A percentile compares a stretch with the other conserved stretches of the same genome.
Conservation (phyloP, 331 rosid genomes). For the Malus hybrid region DNA sequence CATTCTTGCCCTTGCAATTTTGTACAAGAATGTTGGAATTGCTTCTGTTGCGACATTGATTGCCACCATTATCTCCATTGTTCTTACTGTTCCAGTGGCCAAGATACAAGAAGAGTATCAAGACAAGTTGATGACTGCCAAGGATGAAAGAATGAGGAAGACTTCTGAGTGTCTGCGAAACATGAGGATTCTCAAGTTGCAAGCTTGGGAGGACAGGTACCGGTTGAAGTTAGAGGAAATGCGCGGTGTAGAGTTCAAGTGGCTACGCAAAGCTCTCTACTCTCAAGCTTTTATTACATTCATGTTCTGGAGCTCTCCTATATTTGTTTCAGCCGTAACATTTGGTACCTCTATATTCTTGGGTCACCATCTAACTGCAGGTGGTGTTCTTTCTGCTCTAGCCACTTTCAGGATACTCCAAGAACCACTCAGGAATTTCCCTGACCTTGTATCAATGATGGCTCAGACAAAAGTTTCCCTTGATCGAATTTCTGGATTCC, state of each 20-base stretch:
- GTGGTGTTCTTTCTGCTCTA: constrained; percentile 95
- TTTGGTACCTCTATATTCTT: constrained; percentile 77
- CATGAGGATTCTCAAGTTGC: constrained; percentile 96
- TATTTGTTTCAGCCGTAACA: constrained; percentile 94
- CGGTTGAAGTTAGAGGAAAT: constrained; percentile 69
- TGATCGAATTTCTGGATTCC: constrained; percentile 84
- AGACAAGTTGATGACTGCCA: constrained; percentile 94
- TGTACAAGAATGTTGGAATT: constrained; percentile 95
- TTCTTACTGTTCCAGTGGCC: constrained; percentile 78
- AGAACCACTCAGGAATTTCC: constrained; percentile 98
- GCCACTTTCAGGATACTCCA: constrained; percentile 99
- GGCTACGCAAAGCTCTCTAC: constrained; percentile 93
- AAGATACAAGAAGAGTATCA: constrained; percentile 83
- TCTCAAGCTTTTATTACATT: constrained; percentile 98
- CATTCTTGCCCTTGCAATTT: constrained; percentile 84
- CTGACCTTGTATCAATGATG: constrained; percentile 97
- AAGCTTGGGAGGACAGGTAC: constrained; percentile 99
- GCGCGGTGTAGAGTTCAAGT: constrained; percentile 90
- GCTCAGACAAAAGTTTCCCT: constrained; percentile 99
- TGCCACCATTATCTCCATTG: constrained; percentile 86
- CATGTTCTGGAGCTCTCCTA: constrained; percentile 99
- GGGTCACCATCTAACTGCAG: constrained; percentile 85
- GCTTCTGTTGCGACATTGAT: constrained; percentile 85
- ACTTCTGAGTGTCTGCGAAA: constrained; percentile 93
- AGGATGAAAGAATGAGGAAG: constrained; percentile 98